These are phyloP conservation scores for Parastagonospora avenae DNA, from an alignment of 2,329 filamentous ascomycete species.

Conservation along the genomic window DNA sequence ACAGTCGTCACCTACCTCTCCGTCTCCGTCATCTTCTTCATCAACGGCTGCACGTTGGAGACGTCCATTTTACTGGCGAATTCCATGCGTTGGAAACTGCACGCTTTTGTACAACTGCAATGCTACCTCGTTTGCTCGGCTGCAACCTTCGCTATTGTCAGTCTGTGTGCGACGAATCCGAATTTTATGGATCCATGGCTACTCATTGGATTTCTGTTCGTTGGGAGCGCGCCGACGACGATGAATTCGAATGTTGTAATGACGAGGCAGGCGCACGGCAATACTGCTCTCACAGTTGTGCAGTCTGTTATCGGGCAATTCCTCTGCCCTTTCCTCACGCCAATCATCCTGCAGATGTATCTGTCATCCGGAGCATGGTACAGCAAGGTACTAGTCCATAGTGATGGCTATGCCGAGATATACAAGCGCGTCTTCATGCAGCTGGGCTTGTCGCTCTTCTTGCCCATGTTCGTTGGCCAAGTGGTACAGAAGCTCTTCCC, in stretches of 20 bases:
- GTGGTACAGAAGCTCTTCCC: conserved; percentile 62
- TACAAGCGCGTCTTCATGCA: conserved; percentile 72
- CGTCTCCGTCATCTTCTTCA: conserved; percentile 71
- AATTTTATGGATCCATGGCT: conserved; percentile 66
- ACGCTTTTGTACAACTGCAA: conserved; percentile 69
- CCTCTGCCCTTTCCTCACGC: conserved; percentile 69
- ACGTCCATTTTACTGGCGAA: conserved; percentile 66
- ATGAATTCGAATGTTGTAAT: conserved; percentile 77
- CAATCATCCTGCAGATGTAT: conserved; percentile 67
- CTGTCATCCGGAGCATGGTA: conserved; percentile 60
- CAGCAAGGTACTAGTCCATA: conserved; percentile 59
- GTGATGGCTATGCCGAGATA: conserved; percentile 62
- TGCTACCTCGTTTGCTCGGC: conserved; percentile 71
- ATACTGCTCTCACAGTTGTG: conserved; percentile 56
- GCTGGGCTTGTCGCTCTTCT: conserved; percentile 68
- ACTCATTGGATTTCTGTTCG: conserved; percentile 69
- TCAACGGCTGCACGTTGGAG: conserved; percentile 72
- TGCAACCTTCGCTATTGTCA: conserved; percentile 63
- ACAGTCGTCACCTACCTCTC: conserved; percentile 67
- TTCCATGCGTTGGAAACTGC: conserved; percentile 69
- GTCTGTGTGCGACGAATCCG: conserved; percentile 56
- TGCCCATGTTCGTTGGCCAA: conserved; percentile 69
- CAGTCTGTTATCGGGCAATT: conserved; percentile 74
- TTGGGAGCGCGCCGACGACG: conserved; percentile 72
- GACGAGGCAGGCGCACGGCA: conserved; percentile 71